These are phyloP conservation scores for Epichloe sibirici DNA, from an alignment of 2,329 filamentous ascomycete species.

Conservation along the genomic window DNA sequence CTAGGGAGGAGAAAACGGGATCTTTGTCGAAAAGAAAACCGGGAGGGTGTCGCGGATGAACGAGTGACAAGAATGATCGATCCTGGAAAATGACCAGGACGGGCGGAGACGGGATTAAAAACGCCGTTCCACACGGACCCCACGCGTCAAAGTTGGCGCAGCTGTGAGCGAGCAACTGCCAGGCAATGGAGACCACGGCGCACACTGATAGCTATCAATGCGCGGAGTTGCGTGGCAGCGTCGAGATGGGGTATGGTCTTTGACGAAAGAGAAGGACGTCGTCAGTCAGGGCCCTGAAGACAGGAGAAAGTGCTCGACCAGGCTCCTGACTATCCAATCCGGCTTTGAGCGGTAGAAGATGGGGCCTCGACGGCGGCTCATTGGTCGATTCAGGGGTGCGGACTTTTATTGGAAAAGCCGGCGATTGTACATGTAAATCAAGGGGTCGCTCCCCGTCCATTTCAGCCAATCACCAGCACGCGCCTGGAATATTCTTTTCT, in stretches of 20 bases:
- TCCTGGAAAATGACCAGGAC: not conserved
- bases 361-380: not conserved
- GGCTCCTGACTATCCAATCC: too few relatives aligned
- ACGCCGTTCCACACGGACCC: not conserved
- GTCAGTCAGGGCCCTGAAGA: not conserved
- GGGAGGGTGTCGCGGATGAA: not conserved
- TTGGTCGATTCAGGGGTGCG: not conserved
- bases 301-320: not conserved
- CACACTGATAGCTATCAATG: constrained; percentile 1
- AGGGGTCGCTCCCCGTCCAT: not conserved
- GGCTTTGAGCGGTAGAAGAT: not conserved
- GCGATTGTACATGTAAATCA: not conserved
- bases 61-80: constrained; percentile 2
- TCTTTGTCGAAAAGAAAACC: not conserved
- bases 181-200: not conserved
- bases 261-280: not conserved
- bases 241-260: constrained; percentile 1
- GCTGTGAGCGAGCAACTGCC: not conserved
- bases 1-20: not conserved
- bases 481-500: not conserved
- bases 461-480: not conserved
- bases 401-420: not conserved
- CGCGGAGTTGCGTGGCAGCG: not conserved
- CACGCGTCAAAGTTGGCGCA: constrained; percentile 2
- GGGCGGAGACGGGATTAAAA: not conserved